Base-by-base conservation (phyloP, 768 basidiomycete species). In the Psilocybe subaeruginosa region DNA sequence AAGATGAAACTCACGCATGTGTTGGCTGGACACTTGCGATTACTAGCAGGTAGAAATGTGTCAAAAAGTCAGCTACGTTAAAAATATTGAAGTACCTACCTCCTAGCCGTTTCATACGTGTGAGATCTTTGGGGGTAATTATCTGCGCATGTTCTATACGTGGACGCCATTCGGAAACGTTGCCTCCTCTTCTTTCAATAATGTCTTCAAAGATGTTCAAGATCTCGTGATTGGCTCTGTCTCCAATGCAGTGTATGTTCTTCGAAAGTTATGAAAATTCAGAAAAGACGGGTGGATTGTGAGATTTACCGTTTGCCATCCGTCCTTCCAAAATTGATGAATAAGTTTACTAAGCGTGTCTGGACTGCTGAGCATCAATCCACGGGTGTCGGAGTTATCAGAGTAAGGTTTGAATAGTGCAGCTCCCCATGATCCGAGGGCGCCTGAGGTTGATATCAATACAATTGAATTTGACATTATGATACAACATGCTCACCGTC, bases 111-210 rank as follows among this genome's bases (percentile, higher is more conserved):
- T 88, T 90, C 19, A 88, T 80, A 8, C 93, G 81, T 57, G 82
- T 71, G 14, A 99, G 67, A 72, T 98, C 97, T 0, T 82, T 77
- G 5, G 70, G 73, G 3, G 85, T 83, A 76, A 99, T 79, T 50
- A 97, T 94, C 72, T 99, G 97, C 0, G 95, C 91, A 73, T 99
- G 97, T 70, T 99, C 97, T 8, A 97, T 87, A 45, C 97, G 81
- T 1, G 93, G 90, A 9, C 95, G 80, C 72, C 86, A 83, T 54
- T 77, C 73, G 2, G 76, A 68, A 4, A 80, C 77, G 56, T 84
- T 76, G 3, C 74, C 73, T 0, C 68, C 64, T 45, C 75, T 64
- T 35, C 70, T 67, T 50, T 71, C 69, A 8, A 93, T 66, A 2
- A 91, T 77, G 5, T 79, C 74, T 70, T 96, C 92, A 68, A 92